Evolutionary conservation across 2,329 filamentous ascomycete genomes (phyloP), one percentile per base, ranked within the genome.

Genomic region (Davidsoniella neocaledoniae): DNA sequence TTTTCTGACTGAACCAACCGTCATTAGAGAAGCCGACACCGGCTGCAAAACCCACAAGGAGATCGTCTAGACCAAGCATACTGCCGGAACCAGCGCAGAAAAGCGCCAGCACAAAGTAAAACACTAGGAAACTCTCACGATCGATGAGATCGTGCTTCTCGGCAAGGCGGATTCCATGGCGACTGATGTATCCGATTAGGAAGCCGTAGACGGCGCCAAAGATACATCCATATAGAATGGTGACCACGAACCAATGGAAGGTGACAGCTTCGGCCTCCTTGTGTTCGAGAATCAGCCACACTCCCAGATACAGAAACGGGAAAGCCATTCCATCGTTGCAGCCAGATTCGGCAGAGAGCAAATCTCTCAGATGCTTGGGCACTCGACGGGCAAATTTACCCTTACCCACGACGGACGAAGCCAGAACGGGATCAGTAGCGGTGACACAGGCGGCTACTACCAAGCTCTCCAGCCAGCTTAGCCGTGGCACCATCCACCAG

Each of bases 321-420:
- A 98, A 98, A 1, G 91, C 91, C 91, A 98, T 98, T 66, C 91
- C 91, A 63, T 98, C 91, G 72, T 98, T 98, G 68, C 91, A 98
- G 26, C 91, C 91, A 6, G 91, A 98, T 66, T 98, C 91, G 51
- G 88, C 88, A 4, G 91, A 98, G 10, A 98, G 71, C 47, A 98
- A 63, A 66, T 98, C 91, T 72, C 91, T 77, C 67, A 98, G 69
- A 79, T 98, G 91, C 70, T 95, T 96, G 19, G 91, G 91, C 4
- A 98, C 87, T 55, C 91, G 80, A 68, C 94, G 94, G 36, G 91
- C 90, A 60, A 98, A 98, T 66, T 98, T 98, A 59, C 91, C 91
- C 69, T 96, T 98, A 63, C 91, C 91, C 48, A 98, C 91, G 49
- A 98, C 91, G 14, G 91, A 98, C 12, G 91, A 96, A 25, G 91